A percentile compares a stretch with the other conserved stretches of the same genome.
phyloP scores from a whole-genome alignment of 1,284 basidiomycete species.

The Ganoderma meredithae region DNA sequence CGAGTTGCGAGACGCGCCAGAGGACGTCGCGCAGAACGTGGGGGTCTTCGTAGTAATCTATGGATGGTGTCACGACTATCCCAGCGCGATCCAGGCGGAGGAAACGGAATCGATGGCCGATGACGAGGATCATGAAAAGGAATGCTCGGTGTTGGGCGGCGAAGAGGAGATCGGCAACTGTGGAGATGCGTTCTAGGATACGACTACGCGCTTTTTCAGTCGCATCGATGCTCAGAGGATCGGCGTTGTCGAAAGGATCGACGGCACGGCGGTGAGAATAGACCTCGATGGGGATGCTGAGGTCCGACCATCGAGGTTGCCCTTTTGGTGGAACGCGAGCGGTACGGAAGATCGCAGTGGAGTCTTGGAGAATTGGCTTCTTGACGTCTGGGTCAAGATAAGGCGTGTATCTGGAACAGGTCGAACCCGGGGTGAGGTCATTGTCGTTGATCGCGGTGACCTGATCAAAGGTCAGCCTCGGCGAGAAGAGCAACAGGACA shows the following conservation, averaged over 20 bases:
- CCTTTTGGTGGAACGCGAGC: not conserved
- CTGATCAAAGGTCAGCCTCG: not conserved
- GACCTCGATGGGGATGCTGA: not conserved
- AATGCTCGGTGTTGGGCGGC: no score
- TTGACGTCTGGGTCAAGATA: not conserved
- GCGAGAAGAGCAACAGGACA: not conserved
- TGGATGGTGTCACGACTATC: not conserved
- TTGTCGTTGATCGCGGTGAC: not conserved
- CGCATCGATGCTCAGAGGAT: no score
- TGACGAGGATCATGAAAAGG: slow-evolving; percentile 20
- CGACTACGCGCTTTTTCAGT: no score
- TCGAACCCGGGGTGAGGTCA: not conserved
- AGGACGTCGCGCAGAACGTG: not conserved
- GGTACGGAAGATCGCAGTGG: not conserved
- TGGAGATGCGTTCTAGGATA: no score
- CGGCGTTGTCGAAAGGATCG: no score
- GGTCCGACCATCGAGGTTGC: slow-evolving; percentile 43
- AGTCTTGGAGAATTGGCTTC: not conserved
- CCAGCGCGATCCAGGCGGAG: slow-evolving; percentile 25
- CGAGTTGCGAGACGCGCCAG: not conserved
- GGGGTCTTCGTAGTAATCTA: not conserved
- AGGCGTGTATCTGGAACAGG: not conserved
- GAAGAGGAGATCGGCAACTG: no score
- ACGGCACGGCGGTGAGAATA: not conserved
- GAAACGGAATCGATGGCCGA: slow-evolving; percentile 12